phyloP scores from a whole-genome alignment of 2,329 filamentous ascomycete species.

The Pestalotiopsis sp. region DNA sequence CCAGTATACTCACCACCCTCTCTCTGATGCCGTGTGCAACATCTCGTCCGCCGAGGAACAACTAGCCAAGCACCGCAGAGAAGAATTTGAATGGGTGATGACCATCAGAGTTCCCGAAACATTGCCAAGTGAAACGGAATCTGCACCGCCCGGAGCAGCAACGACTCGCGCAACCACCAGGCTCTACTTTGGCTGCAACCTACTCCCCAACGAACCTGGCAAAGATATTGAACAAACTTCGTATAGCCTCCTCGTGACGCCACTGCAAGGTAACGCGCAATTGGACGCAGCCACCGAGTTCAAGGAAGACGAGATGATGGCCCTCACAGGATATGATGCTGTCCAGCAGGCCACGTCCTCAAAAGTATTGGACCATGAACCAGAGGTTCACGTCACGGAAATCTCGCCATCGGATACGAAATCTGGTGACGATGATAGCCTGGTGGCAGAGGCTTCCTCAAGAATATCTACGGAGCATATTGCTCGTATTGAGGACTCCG shows the following conservation, averaged over 20 bases:
- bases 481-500: constrained; percentile 63
- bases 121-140: not conserved
- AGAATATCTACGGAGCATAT: constrained; percentile 34
- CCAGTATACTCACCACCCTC: constrained; percentile 27
- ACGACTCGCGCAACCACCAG: constrained; percentile 23
- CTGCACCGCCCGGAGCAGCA: constrained; percentile 7
- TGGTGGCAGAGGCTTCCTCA: constrained; percentile 38
- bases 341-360: constrained; percentile 18
- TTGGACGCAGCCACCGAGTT: constrained; percentile 12
- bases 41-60: constrained; percentile 31
- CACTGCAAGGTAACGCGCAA: constrained; percentile 27
- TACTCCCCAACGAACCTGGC: constrained; percentile 41
- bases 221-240: constrained; percentile 35
- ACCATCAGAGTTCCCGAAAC: constrained; percentile 21
- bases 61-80: constrained; percentile 31
- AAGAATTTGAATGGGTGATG: constrained; percentile 33
- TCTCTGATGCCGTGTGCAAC: constrained; percentile 28
- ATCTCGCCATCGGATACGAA: constrained; percentile 21
- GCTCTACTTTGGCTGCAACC: constrained; percentile 55
- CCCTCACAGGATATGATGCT: constrained; percentile 17
- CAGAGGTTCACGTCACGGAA: constrained; percentile 16
- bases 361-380: constrained; percentile 15
- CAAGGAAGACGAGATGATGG: constrained; percentile 21
- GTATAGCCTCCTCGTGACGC: constrained; percentile 45
- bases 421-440: constrained; percentile 35